Percentiles rank a stretch among this genome's conserved stretches.
Conservation (phyloP, 139 green algal species). For the Pseudopediastrum boryanum region DNA sequence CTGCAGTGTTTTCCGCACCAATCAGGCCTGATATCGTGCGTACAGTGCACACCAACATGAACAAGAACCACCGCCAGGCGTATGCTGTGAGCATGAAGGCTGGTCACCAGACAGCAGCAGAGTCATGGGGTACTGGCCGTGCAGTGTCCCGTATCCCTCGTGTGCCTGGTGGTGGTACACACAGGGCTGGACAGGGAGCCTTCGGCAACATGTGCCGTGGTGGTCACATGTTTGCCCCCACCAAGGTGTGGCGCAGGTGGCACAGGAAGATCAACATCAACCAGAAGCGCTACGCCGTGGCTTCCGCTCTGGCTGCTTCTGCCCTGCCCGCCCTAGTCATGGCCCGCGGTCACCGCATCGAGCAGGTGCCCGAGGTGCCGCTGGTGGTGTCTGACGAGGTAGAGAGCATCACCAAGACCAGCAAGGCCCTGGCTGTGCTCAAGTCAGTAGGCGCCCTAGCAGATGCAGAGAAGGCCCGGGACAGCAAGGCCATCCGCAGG, state of each 20-base stretch:
- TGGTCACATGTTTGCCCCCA: conserved; percentile 98
- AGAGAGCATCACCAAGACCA: conserved; percentile 93
- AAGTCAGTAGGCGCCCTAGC: conserved; percentile 84
- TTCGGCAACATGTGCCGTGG: conserved; percentile 99
- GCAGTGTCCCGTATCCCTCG: conserved; percentile 99
- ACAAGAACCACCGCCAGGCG: conserved; percentile 97
- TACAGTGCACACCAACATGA: conserved; percentile 92
- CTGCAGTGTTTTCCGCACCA: conserved; percentile 82
- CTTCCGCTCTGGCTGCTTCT: conserved; percentile 93
- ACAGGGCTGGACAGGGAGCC: conserved; percentile 97
- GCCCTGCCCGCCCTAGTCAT: conserved; percentile 95
- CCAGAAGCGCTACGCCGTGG: conserved; percentile 96
- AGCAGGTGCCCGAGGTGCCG: conserved; percentile 94
- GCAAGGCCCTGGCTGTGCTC: conserved; percentile 87
- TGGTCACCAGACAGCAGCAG: conserved; percentile 96
- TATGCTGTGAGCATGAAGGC: conserved; percentile 94
- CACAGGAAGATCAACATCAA: conserved; percentile 98
- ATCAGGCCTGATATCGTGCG: conserved; percentile 87
- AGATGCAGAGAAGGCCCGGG: conserved; percentile 92
- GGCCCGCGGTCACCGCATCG: conserved; percentile 95
- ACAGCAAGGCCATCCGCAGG: conserved; percentile 78
- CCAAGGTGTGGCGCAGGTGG: conserved; percentile 96
- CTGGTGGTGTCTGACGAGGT: conserved; percentile 90
- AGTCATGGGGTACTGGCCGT: conserved; percentile 99
- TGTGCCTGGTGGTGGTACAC: conserved; percentile 94